Percentiles rank a stretch among this genome's conserved stretches.
These are phyloP conservation scores for Penicillium occitanis DNA, from an alignment of 2,329 filamentous ascomycete species.

Conservation along the genomic window DNA sequence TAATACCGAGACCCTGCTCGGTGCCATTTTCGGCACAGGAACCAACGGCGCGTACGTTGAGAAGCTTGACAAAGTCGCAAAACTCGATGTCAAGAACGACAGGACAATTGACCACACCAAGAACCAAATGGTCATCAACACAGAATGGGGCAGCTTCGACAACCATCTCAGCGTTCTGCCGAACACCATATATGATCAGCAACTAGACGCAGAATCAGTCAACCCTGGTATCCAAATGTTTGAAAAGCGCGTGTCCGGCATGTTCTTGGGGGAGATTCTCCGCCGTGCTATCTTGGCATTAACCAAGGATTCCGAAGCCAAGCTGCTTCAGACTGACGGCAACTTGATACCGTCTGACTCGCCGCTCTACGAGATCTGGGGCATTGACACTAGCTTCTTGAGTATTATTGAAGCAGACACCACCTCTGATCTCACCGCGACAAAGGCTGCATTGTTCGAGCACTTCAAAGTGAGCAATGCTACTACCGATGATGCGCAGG, in stretches of 20 bases:
- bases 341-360: conserved; percentile 67
- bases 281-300: conserved; percentile 73
- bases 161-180: conserved; percentile 87
- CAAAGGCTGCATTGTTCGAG: conserved; percentile 75
- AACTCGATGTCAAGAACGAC: conserved; percentile 60
- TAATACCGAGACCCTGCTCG: conserved; percentile 82
- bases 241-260: conserved; percentile 95
- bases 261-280: conserved; percentile 95
- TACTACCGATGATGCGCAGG: conserved; percentile 79
- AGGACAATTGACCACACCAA: conserved; percentile 70
- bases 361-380: conserved; percentile 76
- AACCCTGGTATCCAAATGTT: conserved; percentile 98
- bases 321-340: conserved; percentile 75
- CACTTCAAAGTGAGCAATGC: conserved; percentile 74
- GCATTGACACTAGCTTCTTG: conserved; percentile 85
- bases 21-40: conserved; percentile 95
- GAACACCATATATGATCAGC: conserved; percentile 76
- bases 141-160: conserved; percentile 98
- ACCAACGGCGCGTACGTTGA: conserved; percentile 98
- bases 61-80: conserved; percentile 81
- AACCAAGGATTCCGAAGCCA: conserved; percentile 63
- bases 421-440: conserved; percentile 67
- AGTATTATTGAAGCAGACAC: conserved; percentile 81
- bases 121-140: conserved; percentile 96
- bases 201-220: conserved; percentile 74